Conservation (phyloP, 2,329 filamentous ascomycete species). For the Chaetothyriales sp. region DNA sequence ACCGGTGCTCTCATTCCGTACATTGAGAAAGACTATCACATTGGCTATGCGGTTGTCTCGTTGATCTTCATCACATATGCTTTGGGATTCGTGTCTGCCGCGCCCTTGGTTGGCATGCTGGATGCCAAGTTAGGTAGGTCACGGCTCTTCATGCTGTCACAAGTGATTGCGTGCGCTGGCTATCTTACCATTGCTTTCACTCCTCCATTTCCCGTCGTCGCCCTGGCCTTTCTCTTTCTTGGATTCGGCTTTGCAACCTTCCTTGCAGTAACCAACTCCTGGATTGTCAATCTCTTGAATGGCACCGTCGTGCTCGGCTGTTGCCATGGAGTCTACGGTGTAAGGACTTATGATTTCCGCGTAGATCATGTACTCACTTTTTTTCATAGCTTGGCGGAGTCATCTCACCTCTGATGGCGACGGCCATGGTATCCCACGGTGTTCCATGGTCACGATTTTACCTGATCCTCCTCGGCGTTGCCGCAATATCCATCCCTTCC, state of each 20-base stretch:
- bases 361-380: slow-evolving; percentile 1
- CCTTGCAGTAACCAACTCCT: slow-evolving; percentile 44
- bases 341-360: slow-evolving; percentile 2
- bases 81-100: slow-evolving; percentile 60
- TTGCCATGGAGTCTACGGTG: slow-evolving; percentile 33
- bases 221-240: slow-evolving; percentile 55
- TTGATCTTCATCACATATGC: slow-evolving; percentile 71
- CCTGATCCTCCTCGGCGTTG: slow-evolving; percentile 48
- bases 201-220: slow-evolving; percentile 57
- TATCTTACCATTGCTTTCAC: slow-evolving; percentile 53
- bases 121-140: slow-evolving; percentile 51
- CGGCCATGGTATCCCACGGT: slow-evolving; percentile 50
- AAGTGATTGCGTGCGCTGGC: slow-evolving; percentile 43
- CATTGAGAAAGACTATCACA: slow-evolving; percentile 60
- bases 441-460: slow-evolving; percentile 61
- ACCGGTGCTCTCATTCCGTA: slow-evolving; percentile 70
- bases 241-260: slow-evolving; percentile 40
- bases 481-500: slow-evolving; percentile 43
- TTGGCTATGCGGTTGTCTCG: slow-evolving; percentile 66
- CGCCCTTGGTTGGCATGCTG: slow-evolving; percentile 53
- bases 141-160: slow-evolving; percentile 46
- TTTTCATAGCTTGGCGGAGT: slow-evolving; percentile 40
- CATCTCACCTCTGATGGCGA: slow-evolving; percentile 58
- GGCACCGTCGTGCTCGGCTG: slow-evolving; percentile 36
- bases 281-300: slow-evolving; percentile 40